Base-by-base conservation (phyloP, 2,329 filamentous ascomycete species). In the Sporothrix inflata region DNA sequence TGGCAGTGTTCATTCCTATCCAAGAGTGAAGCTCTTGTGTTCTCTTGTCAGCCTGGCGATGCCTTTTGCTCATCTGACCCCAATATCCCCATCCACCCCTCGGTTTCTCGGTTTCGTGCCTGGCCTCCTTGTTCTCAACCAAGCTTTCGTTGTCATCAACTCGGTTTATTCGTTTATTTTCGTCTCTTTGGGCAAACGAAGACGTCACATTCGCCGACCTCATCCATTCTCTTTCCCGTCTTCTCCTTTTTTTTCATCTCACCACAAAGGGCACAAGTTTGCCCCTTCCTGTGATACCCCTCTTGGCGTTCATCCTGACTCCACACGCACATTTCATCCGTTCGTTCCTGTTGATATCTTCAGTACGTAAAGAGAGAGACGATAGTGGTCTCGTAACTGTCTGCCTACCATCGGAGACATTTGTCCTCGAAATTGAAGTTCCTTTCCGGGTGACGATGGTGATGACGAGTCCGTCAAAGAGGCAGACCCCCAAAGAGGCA, bases 181-280 rank as follows among this genome's bases (percentile, higher is more conserved):
- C 24, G 49, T 53, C 42, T 49, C 30, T 65, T 66, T 71, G 21
- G 60, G 57, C 57, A 45, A 6, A 11, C 19, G 16, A 19, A 38
- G 45, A 34, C 19, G 60, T 60, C 49, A 57, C 61, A 57, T 60
- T 38, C 70, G n/a, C 70, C 70, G 19, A 47, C 70, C 38, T 24
- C 8, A 24, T 19, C 53, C 40, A 11, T 42, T 30, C 38, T 49
- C 4, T 21, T 14, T 49, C 8, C 21, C 16, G 14, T 27, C 38
- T 16, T 8, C 11, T 63, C 24, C 30, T 63, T 24, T 19, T n/a
- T 30, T 42, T 61, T n/a, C 12, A 65, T 65, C 60, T 65, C 60
- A 19, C 53, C 47, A n/a, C n/a, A 5, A 16, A 42, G 12, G 60
- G 21, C 34, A 16, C 38, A 27, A 16, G 60, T 27, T 45, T 45